Conservation (phyloP, 306 rosid genomes). For the Dalbergia cultrata region DNA sequence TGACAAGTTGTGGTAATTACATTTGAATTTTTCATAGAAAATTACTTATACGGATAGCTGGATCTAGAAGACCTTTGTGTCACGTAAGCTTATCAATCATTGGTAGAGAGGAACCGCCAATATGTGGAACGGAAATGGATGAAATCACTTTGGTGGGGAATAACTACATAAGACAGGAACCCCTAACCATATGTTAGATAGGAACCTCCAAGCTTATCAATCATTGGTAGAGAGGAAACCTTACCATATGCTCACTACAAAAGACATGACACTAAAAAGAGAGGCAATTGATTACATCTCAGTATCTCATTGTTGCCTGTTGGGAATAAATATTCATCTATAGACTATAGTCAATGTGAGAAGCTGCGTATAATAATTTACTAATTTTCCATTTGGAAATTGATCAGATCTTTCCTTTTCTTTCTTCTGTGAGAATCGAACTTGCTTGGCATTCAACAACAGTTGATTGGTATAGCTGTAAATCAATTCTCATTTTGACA, state of each 20-base stretch:
- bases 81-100: not conserved
- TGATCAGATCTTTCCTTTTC: not conserved
- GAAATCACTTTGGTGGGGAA: not conserved
- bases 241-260: too few species aligned
- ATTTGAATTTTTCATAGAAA: constrained; percentile 3
- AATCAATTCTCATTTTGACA: constrained; percentile 48
- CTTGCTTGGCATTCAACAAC: not conserved
- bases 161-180: not conserved
- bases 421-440: not conserved
- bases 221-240: too few species aligned
- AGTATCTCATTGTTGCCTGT: too few species aligned
- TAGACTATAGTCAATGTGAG: constrained; percentile 1
- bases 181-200: too few species aligned
- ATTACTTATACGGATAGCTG: constrained; percentile 27
- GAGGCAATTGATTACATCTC: too few species aligned
- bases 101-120: not conserved
- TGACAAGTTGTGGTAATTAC: not conserved
- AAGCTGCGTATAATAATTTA: constrained; percentile 38
- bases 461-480: not conserved
- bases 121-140: not conserved
- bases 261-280: too few species aligned
- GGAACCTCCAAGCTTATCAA: too few species aligned
- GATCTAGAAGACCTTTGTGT: not conserved
- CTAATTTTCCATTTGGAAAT: not conserved
- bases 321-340: not conserved